phyloP scores from a whole-genome alignment of 495 filamentous ascomycete genomes.

The Penicillium psychrofluorescens region DNA sequence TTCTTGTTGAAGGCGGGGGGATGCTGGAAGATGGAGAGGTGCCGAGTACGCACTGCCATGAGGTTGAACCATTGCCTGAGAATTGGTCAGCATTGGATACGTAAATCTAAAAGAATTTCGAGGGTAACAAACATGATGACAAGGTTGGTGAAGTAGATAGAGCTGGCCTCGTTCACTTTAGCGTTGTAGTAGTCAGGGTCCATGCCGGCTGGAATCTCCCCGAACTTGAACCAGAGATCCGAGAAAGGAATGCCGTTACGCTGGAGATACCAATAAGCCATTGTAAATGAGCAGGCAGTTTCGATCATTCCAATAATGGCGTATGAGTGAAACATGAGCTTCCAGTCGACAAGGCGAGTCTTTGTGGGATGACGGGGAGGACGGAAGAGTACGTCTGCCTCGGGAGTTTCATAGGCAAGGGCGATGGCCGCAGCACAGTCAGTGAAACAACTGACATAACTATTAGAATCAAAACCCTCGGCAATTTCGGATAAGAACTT shows the following conservation, averaged over 20 bases:
- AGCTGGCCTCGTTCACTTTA: constrained; percentile 35
- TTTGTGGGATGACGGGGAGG: constrained; percentile 52
- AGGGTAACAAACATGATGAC: constrained; percentile 16
- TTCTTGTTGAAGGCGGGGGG: constrained; percentile 50
- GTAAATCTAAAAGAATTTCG: not conserved
- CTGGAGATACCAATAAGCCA: constrained; percentile 55
- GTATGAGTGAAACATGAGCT: constrained; percentile 57
- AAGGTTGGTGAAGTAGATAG: constrained; percentile 26
- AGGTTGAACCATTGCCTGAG: constrained; percentile 64
- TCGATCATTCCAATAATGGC: constrained; percentile 55
- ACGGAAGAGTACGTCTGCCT: constrained; percentile 52
- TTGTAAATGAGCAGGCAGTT: constrained; percentile 51
- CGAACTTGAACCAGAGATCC: constrained; percentile 53
- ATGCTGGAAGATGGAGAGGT: constrained; percentile 60
- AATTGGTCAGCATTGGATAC: not conserved
- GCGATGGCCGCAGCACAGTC: constrained; percentile 49
- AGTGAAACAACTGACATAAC: constrained; percentile 49
- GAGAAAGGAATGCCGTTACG: constrained; percentile 36
- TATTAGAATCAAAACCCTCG: too few species aligned
- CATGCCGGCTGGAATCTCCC: constrained; percentile 34
- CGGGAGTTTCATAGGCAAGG: constrained; percentile 54
- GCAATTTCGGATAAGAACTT: constrained; percentile 22
- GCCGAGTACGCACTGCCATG: constrained; percentile 53
- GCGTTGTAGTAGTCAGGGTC: constrained; percentile 38
- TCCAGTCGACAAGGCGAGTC: constrained; percentile 58